Evolutionary conservation across 139 green algal species (phyloP).

Genomic region (Chlamydomonas sphaeroides): DNA sequence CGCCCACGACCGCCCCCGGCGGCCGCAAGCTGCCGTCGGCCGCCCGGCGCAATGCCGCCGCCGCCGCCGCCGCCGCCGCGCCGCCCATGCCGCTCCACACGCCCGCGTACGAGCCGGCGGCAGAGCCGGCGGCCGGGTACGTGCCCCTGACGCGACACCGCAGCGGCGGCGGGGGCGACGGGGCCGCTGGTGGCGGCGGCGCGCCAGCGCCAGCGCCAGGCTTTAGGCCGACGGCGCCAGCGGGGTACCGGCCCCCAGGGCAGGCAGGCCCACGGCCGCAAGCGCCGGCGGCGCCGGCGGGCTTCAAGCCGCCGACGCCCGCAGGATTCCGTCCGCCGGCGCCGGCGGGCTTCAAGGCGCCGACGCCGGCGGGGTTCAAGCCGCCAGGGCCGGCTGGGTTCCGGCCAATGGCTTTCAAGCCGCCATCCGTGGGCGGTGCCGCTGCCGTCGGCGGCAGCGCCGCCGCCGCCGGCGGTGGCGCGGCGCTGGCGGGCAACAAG

Average conservation of each 20-base stretch:
- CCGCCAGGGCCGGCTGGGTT: background rate
- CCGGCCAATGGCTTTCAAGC: background rate
- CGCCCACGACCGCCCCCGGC: background rate
- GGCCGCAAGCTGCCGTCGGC: conserved; percentile 34
- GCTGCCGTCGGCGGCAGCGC: background rate
- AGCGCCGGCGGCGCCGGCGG: background rate
- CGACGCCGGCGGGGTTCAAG: background rate
- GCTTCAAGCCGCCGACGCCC: background rate
- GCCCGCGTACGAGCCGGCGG: background rate
- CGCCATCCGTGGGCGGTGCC: background rate
- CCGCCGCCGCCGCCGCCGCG: background rate
- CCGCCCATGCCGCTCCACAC: conserved; percentile 10
- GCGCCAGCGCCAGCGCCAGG: background rate
- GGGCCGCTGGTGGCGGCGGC: background rate
- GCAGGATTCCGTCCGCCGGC: background rate
- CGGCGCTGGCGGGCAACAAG: conserved; percentile 14
- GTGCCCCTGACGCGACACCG: conserved; percentile 18
- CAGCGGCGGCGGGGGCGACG: background rate
- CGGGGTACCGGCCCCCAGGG: no score
- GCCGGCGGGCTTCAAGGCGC: conserved; percentile 2
- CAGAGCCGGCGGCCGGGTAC: conserved; percentile 12
- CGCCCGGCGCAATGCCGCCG: conserved; percentile 3
- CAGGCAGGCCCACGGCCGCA: conserved; percentile 8
- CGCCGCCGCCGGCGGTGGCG: background rate
- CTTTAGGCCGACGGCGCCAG: background rate